Base-by-base conservation (phyloP, 768 basidiomycete species). In the Termitomyces heimii region DNA sequence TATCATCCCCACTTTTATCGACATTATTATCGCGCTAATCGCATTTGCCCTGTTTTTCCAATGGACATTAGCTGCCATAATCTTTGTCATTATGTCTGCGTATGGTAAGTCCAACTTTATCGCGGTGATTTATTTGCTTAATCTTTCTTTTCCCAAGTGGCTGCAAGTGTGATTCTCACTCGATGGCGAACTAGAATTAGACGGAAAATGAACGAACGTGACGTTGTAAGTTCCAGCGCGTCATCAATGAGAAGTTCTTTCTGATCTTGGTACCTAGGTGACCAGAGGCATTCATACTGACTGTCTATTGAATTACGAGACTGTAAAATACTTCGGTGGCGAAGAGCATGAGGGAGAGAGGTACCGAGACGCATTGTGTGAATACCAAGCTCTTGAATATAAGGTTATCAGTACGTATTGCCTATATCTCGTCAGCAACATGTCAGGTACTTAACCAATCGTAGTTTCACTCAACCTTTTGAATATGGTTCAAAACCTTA, bases 321-420 rank as follows among this genome's bases (percentile, higher is more conserved):
- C 91, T 5, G 87, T 93, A 63, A 94, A 92, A 69, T 92, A 92
- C 68, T 94, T 94, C 67, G 84, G 84, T n/a, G 88, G 91, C 16
- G 93, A 96, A 69, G 78, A 82, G 24, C 83, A 92, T 63, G 93
- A 95, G 66, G 80, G 79, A 18, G 76, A 77, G 43, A 79, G 93
- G 31, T 94, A 92, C 65, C 68, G 74, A 12, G 79, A 85, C 14
- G 89, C 92, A 3, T 79, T 95, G 59, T 68, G 76, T 16, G 78
- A 86, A 53, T 94, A 92, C 63, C 93, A 95, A 63, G 70, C 70
- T 9, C 70, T 88, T 47, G 90, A 93, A 64, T 85, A 82, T 68
- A 83, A 77, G 66, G 90, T 92, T 55, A 84, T 88, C 54, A 71
- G 89, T 89, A 66, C 54, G 86, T 75, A 24, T 16, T 7, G 16